These are phyloP conservation scores for Lactarius psammicola DNA, from an alignment of 768 basidiomycete genomes.

Conservation along the genomic window DNA sequence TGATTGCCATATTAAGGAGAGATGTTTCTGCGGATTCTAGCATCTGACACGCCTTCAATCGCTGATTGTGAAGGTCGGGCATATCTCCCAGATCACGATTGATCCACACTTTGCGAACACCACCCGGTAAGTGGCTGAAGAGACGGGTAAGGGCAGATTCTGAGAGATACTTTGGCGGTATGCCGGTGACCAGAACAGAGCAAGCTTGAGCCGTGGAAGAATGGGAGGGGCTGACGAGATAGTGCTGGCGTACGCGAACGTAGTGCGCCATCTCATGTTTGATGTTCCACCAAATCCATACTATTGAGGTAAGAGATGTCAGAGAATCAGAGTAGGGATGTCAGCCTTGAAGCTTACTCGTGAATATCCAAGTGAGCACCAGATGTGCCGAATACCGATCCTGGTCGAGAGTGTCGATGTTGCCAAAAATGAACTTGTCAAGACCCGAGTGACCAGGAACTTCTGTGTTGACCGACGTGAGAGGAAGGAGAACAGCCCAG, in stretches of 20 bases:
- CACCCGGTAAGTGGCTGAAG: constrained; percentile 85
- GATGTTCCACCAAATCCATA: constrained; percentile 85
- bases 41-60: constrained; percentile 67
- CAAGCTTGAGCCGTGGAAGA: constrained; percentile 81
- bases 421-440: constrained; percentile 78
- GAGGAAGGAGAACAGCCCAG: constrained; percentile 82
- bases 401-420: constrained; percentile 52
- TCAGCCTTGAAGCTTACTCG: constrained; percentile 48
- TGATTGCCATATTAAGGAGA: constrained; percentile 72
- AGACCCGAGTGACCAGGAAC: constrained; percentile 52
- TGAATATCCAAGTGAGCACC: constrained; percentile 72
- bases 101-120: constrained; percentile 88
- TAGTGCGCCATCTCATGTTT: constrained; percentile 78
- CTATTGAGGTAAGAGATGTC: constrained; percentile 38
- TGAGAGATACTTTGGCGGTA: constrained; percentile 75
- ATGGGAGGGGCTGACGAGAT: constrained; percentile 73
- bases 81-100: constrained; percentile 87
- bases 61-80: constrained; percentile 77
- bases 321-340: background rate
- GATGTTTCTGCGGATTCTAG: constrained; percentile 85
- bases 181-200: constrained; percentile 87
- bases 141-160: constrained; percentile 62
- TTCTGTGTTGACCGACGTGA: constrained; percentile 55
- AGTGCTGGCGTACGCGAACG: constrained; percentile 73
- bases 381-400: constrained; percentile 76